Conservation (phyloP, 2,329 filamentous ascomycete genomes). For the Periconia sp. region DNA sequence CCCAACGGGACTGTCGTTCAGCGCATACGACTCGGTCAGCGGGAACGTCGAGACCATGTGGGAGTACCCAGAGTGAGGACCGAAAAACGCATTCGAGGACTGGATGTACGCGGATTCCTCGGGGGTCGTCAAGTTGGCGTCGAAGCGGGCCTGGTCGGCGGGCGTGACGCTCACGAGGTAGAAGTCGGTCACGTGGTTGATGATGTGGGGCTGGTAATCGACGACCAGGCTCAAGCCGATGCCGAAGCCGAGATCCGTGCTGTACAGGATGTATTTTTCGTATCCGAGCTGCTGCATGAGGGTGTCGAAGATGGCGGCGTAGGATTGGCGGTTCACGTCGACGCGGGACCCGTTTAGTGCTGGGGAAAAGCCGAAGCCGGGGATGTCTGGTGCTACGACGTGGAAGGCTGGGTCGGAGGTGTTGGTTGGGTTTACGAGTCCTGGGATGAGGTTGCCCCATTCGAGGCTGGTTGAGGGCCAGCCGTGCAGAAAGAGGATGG, state of each 20-base stretch:
- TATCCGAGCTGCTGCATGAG: slow-evolving; percentile 64
- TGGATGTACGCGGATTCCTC: slow-evolving; percentile 9
- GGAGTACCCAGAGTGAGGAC: slow-evolving; percentile 4
- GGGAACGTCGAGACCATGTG: slow-evolving; percentile 5
- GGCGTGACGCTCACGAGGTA: background rate
- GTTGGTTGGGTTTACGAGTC: slow-evolving; percentile 53
- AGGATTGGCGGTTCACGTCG: slow-evolving; percentile 53
- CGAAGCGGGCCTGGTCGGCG: slow-evolving; percentile 2
- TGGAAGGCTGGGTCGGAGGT: slow-evolving; percentile 58
- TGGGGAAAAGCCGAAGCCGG: slow-evolving; percentile 60
- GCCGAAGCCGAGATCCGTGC: slow-evolving; percentile 8
- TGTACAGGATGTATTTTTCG: slow-evolving; percentile 52
- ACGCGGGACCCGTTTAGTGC: slow-evolving; percentile 36
- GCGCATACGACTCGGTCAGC: slow-evolving; percentile 3
- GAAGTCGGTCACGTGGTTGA: slow-evolving; percentile 10
- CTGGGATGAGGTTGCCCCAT: slow-evolving; percentile 54
- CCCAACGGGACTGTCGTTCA: slow-evolving; percentile 12
- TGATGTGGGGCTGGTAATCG: slow-evolving; percentile 1
- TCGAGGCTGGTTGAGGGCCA: slow-evolving; percentile 65
- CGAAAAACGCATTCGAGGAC: background rate
- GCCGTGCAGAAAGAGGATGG: slow-evolving; percentile 63
- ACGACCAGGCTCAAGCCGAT: slow-evolving; percentile 1
- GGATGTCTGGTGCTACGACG: slow-evolving; percentile 64
- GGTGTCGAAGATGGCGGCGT: slow-evolving; percentile 50
- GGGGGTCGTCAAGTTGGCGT: slow-evolving; percentile 6